These are phyloP conservation scores for Hypoxylon sp. DNA, from an alignment of 2,329 filamentous ascomycete species.

Conservation along the genomic window DNA sequence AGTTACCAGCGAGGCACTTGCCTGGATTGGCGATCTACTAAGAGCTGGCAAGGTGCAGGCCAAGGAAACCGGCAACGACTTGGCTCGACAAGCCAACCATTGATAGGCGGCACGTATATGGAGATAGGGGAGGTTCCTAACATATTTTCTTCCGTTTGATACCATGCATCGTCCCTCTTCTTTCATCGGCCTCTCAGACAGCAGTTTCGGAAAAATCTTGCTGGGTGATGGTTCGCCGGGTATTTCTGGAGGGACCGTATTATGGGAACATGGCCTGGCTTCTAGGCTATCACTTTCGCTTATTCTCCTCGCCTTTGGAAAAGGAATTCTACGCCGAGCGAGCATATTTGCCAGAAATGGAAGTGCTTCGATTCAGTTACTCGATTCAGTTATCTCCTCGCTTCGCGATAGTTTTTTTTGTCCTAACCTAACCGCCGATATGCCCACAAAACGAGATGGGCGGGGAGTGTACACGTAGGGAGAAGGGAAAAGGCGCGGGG, in stretches of 20 bases:
- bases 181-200: constrained; percentile 26
- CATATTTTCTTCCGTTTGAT: constrained; percentile 36
- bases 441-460: constrained; percentile 4
- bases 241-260: constrained; percentile 8
- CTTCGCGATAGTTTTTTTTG: constrained; percentile 4
- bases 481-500: constrained; percentile 13
- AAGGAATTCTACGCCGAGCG: constrained; percentile 4
- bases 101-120: constrained; percentile 8
- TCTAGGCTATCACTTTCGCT: constrained; percentile 31
- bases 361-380: constrained; percentile 21
- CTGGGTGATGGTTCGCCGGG: constrained; percentile 15
- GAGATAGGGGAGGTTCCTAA: constrained; percentile 13
- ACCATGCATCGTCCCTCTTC: constrained; percentile 37
- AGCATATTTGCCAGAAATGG: constrained; percentile 22
- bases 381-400: constrained; percentile 21
- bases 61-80: constrained; percentile 67
- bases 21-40: constrained; percentile 71
- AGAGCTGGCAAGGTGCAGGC: constrained; percentile 72
- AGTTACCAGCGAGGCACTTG: constrained; percentile 73
- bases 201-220: constrained; percentile 10
- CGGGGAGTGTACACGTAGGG: constrained; percentile 34
- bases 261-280: constrained; percentile 9
- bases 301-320: constrained; percentile 27
- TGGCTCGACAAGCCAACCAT: constrained; percentile 49
- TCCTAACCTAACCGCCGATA: constrained; percentile 10